Conservation (phyloP, 1,139 yeast genomes). For the Blastobotrys buckinghamii region DNA sequence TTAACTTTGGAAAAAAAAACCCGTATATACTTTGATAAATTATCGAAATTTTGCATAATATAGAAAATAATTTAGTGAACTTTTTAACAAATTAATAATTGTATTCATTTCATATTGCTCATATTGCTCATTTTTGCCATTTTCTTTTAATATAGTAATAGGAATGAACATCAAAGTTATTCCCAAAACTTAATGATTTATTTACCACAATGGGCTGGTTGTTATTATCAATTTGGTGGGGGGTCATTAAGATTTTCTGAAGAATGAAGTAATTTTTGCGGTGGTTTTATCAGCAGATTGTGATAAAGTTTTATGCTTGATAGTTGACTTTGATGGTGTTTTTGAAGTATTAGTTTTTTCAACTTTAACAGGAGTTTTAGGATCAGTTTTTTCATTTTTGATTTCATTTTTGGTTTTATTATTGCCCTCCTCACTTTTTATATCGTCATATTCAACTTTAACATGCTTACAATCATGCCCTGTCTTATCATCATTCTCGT, state of each 20-base stretch:
- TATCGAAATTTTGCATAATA: neutral
- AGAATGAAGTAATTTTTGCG: slow-evolving; percentile 13
- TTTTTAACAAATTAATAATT: too few relatives aligned
- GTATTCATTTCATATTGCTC: too few relatives aligned
- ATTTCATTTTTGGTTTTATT: neutral
- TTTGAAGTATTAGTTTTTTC: neutral
- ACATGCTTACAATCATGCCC: too few relatives aligned
- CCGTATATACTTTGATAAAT: neutral
- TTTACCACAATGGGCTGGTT: too few relatives aligned
- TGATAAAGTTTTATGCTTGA: too few relatives aligned
- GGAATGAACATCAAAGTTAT: too few relatives aligned
- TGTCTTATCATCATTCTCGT: too few relatives aligned
- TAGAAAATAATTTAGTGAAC: neutral
- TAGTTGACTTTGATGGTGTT: neutral
- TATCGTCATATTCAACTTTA: neutral
- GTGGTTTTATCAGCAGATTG: neutral
- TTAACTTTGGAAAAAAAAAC: neutral
- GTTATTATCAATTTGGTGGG: too few relatives aligned
- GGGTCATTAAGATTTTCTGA: slow-evolving; percentile 1
- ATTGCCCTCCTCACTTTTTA: neutral
- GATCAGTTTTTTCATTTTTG: neutral
- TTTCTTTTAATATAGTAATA: too few relatives aligned
- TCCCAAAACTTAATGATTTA: too few relatives aligned
- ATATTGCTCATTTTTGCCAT: too few relatives aligned
- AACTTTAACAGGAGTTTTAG: too few relatives aligned